phyloP scores from a whole-genome alignment of 306 rosid genomes.

The Astragalus glycyphyllos region DNA sequence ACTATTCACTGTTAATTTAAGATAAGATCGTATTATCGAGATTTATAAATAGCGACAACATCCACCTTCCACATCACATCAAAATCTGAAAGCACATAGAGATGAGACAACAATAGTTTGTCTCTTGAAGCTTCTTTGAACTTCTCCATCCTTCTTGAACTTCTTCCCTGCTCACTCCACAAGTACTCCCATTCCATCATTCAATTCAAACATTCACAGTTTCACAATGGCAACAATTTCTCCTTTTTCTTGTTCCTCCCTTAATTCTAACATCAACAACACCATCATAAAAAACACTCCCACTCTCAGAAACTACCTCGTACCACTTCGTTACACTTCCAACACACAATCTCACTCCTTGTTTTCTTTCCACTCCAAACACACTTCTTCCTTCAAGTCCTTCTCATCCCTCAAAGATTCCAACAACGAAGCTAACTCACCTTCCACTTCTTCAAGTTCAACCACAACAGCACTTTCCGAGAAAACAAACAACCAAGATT shows the following conservation, averaged over 20 bases:
- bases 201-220: neutral
- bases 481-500: conserved; percentile 29
- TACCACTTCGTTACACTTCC: neutral
- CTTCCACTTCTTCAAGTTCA: conserved; percentile 39
- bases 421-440: neutral
- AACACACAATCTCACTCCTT: conserved; percentile 30
- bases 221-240: conserved; percentile 10
- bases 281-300: neutral
- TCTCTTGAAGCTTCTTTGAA: neutral
- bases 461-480: conserved; percentile 41
- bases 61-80: neutral
- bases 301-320: neutral
- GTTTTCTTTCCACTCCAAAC: conserved; percentile 34
- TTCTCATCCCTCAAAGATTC: conserved; percentile 11
- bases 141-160: conserved; percentile 12
- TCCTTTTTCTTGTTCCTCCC: neutral
- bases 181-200: neutral
- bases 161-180: neutral
- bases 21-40: too few species aligned
- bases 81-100: neutral
- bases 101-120: neutral
- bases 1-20: too few species aligned
- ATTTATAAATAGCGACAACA: too few species aligned
- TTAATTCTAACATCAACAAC: neutral
- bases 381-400: conserved; percentile 28